phyloP scores from a whole-genome alignment of 2,329 filamentous ascomycete genomes.

The Ceratocystis lukuohia region DNA sequence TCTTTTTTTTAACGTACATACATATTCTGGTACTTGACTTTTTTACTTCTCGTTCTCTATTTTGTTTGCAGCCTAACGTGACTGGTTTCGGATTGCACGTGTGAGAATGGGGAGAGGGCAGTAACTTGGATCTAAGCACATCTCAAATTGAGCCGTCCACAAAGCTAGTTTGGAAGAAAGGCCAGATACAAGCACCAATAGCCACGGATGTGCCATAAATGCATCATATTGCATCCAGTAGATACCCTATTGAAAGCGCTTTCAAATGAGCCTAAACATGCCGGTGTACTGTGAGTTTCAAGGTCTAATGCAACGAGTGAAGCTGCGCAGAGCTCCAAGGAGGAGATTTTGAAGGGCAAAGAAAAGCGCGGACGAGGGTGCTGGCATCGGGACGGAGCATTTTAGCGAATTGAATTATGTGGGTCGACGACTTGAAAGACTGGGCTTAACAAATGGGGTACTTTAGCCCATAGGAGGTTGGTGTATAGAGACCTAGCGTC shows the following conservation, averaged over 20 bases:
- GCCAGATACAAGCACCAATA: neutral
- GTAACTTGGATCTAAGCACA: neutral
- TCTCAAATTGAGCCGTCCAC: neutral
- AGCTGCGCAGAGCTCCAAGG: conserved; percentile 1
- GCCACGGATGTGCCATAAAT: neutral
- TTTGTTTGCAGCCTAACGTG: neutral
- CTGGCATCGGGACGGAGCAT: conserved; percentile 17
- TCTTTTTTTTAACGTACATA: neutral
- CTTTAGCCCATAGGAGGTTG: neutral
- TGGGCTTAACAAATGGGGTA: conserved; percentile 5
- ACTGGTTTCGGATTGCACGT: neutral
- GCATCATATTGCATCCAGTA: no score
- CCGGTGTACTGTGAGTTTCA: neutral
- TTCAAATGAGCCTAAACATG: conserved; percentile 16
- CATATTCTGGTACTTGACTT: neutral
- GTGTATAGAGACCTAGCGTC: neutral
- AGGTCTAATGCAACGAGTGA: neutral
- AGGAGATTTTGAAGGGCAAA: conserved; percentile 10
- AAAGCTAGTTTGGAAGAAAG: neutral
- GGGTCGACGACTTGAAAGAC: neutral
- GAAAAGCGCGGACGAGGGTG: conserved; percentile 16
- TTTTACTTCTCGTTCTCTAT: neutral
- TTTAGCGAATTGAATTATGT: conserved; percentile 18
- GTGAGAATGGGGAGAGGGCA: neutral
- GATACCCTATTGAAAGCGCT: conserved; percentile 9